These are phyloP conservation scores for Citrullus mucosospermus DNA, from an alignment of 306 rosid genomes.

Conservation along the genomic window DNA sequence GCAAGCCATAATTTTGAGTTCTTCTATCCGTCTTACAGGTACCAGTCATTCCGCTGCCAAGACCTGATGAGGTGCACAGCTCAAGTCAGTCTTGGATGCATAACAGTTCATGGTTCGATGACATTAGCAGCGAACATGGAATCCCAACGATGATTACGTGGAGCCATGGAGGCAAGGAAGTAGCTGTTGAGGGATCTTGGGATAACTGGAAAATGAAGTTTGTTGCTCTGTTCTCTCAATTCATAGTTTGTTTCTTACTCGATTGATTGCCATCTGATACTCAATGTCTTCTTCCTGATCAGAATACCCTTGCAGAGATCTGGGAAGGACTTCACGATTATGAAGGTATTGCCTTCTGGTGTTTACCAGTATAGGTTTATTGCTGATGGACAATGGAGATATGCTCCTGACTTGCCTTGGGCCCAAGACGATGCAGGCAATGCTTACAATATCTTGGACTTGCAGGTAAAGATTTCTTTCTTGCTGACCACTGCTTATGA, in stretches of 20 bases:
- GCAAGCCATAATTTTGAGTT: neutral
- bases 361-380: conserved; percentile 89
- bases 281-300: conserved; percentile 22
- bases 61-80: conserved; percentile 74
- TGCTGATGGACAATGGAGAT: conserved; percentile 89
- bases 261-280: conserved; percentile 9
- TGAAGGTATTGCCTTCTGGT: conserved; percentile 97
- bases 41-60: conserved; percentile 69
- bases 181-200: conserved; percentile 94
- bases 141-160: conserved; percentile 97
- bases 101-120: conserved; percentile 47
- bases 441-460: conserved; percentile 65
- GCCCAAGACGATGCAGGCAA: conserved; percentile 72
- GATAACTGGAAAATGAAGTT: conserved; percentile 92
- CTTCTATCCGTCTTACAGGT: conserved; percentile 26
- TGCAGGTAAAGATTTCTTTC: conserved; percentile 40
- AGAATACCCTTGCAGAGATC: conserved; percentile 79
- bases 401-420: conserved; percentile 69
- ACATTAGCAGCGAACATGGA: conserved; percentile 51
- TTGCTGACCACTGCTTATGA: neutral
- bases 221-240: conserved; percentile 10
- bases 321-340: conserved; percentile 85
- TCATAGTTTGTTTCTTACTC: neutral
- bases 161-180: conserved; percentile 81
- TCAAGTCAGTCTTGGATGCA: conserved; percentile 69